Conservation (phyloP, 108 stramenopile genomes). For the Seminavis robusta region DNA sequence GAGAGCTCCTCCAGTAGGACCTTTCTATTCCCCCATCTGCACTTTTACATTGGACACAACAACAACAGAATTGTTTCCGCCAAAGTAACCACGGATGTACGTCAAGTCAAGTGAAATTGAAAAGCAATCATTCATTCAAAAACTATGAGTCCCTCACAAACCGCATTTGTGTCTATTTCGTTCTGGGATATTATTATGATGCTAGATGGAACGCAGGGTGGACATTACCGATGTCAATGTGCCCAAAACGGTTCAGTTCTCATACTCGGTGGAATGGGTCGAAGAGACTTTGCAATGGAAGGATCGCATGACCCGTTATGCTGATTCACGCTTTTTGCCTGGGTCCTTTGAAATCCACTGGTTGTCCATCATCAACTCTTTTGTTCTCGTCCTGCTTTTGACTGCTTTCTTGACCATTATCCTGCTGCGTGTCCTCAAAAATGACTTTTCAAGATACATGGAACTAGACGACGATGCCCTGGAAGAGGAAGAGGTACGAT, state of each 20-base stretch:
- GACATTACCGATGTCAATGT: constrained; percentile 86
- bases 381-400: constrained; percentile 93
- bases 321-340: constrained; percentile 83
- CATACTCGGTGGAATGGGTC: constrained; percentile 91
- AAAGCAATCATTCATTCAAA: not conserved
- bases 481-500: constrained; percentile 91
- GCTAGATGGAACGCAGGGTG: constrained; percentile 69
- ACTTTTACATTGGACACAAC: constrained; percentile 91
- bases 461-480: constrained; percentile 89
- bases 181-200: too few relatives aligned
- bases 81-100: constrained; percentile 80
- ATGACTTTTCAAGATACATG: constrained; percentile 96
- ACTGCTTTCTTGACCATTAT: constrained; percentile 96
- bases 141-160: not conserved
- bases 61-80: constrained; percentile 87
- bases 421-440: constrained; percentile 93
- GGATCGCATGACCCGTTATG: constrained; percentile 85
- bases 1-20: constrained; percentile 65
- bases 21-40: constrained; percentile 89
- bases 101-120: not conserved
- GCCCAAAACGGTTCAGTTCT: constrained; percentile 79
- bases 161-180: not conserved
- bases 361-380: constrained; percentile 98
- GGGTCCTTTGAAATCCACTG: constrained; percentile 93
- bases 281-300: constrained; percentile 70